These are phyloP conservation scores for Trichoderma atroviride DNA, from an alignment of 2,329 filamentous ascomycete species.

Conservation along the genomic window DNA sequence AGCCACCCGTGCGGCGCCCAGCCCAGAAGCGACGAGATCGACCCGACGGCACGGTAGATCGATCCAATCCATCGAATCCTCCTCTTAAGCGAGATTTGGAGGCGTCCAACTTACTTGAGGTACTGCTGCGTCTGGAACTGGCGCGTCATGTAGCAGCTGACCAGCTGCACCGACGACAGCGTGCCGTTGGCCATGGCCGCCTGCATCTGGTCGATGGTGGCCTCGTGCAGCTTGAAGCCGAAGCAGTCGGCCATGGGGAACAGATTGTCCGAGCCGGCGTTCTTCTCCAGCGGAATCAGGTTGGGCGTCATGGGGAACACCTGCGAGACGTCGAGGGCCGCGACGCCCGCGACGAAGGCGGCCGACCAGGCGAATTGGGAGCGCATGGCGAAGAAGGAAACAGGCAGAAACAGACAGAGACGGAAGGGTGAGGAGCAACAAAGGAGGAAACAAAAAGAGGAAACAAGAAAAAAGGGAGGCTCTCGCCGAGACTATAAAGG, in stretches of 20 bases:
- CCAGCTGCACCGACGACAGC: slow-evolving; percentile 61
- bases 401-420: background rate
- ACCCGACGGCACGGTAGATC: background rate
- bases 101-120: slow-evolving; percentile 53
- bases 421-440: background rate
- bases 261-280: slow-evolving; percentile 42
- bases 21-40: background rate
- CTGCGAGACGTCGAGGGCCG: slow-evolving; percentile 18
- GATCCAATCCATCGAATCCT: background rate
- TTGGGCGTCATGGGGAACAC: slow-evolving; percentile 31
- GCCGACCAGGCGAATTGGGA: slow-evolving; percentile 32
- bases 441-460: too few species aligned
- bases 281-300: slow-evolving; percentile 41
- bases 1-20: background rate
- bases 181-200: slow-evolving; percentile 54
- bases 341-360: slow-evolving; percentile 30
- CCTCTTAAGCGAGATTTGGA: background rate
- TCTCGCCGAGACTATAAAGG: slow-evolving; percentile 5
- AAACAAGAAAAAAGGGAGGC: background rate
- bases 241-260: slow-evolving; percentile 68
- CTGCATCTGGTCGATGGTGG: slow-evolving; percentile 70
- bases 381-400: slow-evolving; percentile 30
- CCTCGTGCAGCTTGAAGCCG: slow-evolving; percentile 66
- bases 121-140: slow-evolving; percentile 65
- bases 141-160: slow-evolving; percentile 64